phyloP scores from a whole-genome alignment of 2,329 filamentous ascomycete genomes.

The Cladophialophora psammophila region DNA sequence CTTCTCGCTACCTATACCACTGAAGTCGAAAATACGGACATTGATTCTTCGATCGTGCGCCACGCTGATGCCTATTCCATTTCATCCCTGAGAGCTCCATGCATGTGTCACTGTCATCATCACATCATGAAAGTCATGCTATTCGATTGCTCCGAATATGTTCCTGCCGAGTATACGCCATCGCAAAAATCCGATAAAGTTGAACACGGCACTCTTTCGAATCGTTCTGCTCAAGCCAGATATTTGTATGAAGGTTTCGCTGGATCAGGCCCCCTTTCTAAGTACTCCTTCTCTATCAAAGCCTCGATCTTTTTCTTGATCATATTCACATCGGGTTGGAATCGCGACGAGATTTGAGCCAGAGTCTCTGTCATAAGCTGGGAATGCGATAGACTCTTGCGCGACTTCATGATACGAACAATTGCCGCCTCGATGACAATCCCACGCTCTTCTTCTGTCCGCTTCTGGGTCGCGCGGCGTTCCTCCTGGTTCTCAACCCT shows the following conservation, averaged over 20 bases:
- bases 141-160: neutral
- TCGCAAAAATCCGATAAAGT: neutral
- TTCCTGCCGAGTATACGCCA: neutral
- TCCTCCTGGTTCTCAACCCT: conserved; percentile 79
- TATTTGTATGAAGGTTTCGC: conserved; percentile 43
- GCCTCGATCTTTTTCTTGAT: conserved; percentile 62
- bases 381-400: conserved; percentile 56
- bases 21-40: neutral
- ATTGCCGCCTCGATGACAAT: conserved; percentile 61
- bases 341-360: conserved; percentile 56
- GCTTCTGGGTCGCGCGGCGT: conserved; percentile 59
- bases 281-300: conserved; percentile 61
- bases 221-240: conserved; percentile 39
- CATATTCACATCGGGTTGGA: conserved; percentile 60
- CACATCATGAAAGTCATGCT: conserved; percentile 13
- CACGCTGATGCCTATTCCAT: conserved; percentile 22
- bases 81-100: conserved; percentile 12
- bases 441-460: conserved; percentile 58
- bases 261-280: conserved; percentile 51
- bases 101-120: conserved; percentile 13
- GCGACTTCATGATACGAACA: conserved; percentile 63
- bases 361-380: conserved; percentile 61
- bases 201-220: neutral
- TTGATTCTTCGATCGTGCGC: conserved; percentile 10
- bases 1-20: neutral